Evolutionary conservation across 768 basidiomycete genomes (phyloP), one percentile per base, ranked within the genome.

Genomic region (Gymnopilus junonius): DNA sequence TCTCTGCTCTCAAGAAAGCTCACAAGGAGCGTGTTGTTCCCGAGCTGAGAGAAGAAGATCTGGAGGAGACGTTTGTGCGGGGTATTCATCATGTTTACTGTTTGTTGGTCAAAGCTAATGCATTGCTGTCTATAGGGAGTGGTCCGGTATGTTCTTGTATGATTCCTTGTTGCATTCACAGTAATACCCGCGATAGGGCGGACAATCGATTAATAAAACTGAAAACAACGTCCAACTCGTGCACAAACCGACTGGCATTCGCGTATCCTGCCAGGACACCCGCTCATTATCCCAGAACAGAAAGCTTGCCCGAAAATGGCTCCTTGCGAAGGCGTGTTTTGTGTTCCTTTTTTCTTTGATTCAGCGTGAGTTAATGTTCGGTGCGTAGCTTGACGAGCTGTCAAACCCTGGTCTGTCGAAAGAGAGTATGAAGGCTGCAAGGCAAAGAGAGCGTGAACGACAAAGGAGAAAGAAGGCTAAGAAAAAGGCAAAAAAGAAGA

Each of bases 131-230:
- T 51, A 27, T 70, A 95, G 94, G 94, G 46, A 89, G 92, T 71
- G 95, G 94, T 17, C 94, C 95, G 64, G 83, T 84, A 80, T 71
- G 82, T 78, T 51, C 59, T 55, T 68, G 61, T 60, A 61, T 59
- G 61, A 59, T 55, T 62, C 57, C 63, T 67, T 69, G 51, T 69
- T 63, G 64, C 64, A 59, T 35, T 53, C 61, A 65, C 59, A 62
- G 68, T 68, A 69, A 71, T 69, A 67, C 71, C 69, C 71, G 61
- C 71, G 34, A 45, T 69, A 84, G 84, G 95, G 95, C 29, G 95
- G 95, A n/a, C 95, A 98, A 82, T 95, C 94, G 27, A 89, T 97
- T 73, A 97, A 98, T 82, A 98, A 97, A 80, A 94, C 93, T 63
- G 85, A 90, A 80, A 89, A 95, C 76, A 92, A 93, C 71, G 95